Percentiles rank a stretch among this genome's conserved stretches.
These are phyloP conservation scores for Toxoplasma gondii DNA, from an alignment of 169 alveolate species.

Conservation along the genomic window DNA sequence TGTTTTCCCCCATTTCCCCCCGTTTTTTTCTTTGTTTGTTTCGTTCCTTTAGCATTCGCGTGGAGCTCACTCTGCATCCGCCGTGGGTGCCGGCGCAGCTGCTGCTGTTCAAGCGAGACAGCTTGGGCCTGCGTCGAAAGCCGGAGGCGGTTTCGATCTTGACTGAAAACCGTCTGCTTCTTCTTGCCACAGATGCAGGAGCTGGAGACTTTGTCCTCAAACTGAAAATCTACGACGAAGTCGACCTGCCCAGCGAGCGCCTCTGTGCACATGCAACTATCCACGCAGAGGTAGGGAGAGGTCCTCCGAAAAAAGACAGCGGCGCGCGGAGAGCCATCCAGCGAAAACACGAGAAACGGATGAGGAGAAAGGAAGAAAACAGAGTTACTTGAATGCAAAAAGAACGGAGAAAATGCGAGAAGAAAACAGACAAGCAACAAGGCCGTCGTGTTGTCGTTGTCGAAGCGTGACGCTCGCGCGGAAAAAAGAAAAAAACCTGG, in stretches of 20 bases:
- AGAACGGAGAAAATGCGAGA: too few species aligned
- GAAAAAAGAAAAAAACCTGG: too few species aligned
- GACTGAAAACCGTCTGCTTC: slow-evolving; percentile 52
- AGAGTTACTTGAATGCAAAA: too few species aligned
- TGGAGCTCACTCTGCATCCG: slow-evolving; percentile 60
- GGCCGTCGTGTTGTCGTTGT: too few species aligned
- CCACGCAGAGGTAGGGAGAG: slow-evolving; percentile 40
- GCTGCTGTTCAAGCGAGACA: slow-evolving; percentile 47
- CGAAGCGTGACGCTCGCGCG: too few species aligned
- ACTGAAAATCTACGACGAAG: slow-evolving; percentile 49
- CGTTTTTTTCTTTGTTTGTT: neutral
- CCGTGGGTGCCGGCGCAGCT: slow-evolving; percentile 67
- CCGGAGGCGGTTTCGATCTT: slow-evolving; percentile 30
- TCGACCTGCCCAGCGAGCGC: neutral
- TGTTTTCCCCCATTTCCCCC: neutral
- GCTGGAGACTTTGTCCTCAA: slow-evolving; percentile 55
- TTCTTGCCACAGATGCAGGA: slow-evolving; percentile 44
- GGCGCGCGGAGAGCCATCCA: too few species aligned
- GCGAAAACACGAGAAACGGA: too few species aligned
- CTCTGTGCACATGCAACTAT: slow-evolving; percentile 63
- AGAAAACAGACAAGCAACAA: too few species aligned
- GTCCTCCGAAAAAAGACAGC: neutral
- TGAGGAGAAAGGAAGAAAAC: too few species aligned
- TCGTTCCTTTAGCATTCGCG: slow-evolving; percentile 17
- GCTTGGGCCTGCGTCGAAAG: slow-evolving; percentile 32